Evolutionary conservation across 331 rosid species (phyloP).

Genomic region (Prunus yedoensis): DNA sequence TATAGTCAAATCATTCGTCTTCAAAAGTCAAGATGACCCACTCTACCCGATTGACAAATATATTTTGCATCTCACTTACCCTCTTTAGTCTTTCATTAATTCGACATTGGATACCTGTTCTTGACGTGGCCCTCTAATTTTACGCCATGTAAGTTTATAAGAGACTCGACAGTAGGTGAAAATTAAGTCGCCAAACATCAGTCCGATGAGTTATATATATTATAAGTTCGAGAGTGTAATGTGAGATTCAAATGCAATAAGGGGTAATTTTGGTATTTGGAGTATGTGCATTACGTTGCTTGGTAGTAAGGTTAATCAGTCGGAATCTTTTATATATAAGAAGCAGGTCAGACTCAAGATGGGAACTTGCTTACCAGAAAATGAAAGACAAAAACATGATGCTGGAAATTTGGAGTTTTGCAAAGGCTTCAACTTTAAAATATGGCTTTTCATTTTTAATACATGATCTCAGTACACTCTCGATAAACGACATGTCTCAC

Average conservation of each 20-base stretch:
- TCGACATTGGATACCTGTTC: too few species aligned
- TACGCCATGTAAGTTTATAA: too few species aligned
- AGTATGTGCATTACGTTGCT: not conserved
- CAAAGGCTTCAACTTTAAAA: conserved; percentile 10
- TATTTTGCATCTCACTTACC: too few species aligned
- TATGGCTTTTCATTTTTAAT: conserved; percentile 1
- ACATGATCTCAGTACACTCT: conserved; percentile 15
- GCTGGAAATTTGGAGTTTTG: conserved; percentile 35
- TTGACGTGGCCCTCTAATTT: too few species aligned
- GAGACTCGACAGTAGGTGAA: too few species aligned
- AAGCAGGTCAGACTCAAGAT: conserved; percentile 31
- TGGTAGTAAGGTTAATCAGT: conserved; percentile 6
- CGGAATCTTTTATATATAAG: conserved; percentile 36
- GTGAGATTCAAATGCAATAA: not conserved
- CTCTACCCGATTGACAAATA: too few species aligned
- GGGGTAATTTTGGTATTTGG: conserved; percentile 1
- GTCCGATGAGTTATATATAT: too few species aligned
- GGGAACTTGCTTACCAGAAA: conserved; percentile 28
- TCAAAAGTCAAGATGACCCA: too few species aligned
- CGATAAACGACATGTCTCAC: not conserved
- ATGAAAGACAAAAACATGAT: conserved; percentile 19
- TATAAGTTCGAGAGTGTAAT: too few species aligned
- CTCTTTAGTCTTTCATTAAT: too few species aligned
- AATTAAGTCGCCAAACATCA: too few species aligned
- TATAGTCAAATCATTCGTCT: too few species aligned